Evolutionary conservation across 1,284 basidiomycete genomes (phyloP).

Genomic region (Cryptococcus wingfieldii): DNA sequence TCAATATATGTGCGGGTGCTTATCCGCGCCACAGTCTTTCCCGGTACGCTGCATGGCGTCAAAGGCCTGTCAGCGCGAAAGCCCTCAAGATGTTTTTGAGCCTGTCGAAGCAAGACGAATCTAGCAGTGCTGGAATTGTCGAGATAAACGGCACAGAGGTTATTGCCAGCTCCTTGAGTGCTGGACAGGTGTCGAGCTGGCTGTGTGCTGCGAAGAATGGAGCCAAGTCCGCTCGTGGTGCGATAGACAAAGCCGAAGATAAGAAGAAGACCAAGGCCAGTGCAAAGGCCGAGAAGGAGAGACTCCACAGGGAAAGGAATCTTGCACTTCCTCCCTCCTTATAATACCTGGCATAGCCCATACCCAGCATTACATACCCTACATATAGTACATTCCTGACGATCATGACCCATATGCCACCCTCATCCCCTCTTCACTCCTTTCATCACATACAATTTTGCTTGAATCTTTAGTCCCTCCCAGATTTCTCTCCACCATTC

Average conservation of each 20-base stretch:
- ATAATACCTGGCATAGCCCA: neutral
- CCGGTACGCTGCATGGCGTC: conserved; percentile 70
- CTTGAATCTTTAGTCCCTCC: conserved; percentile 38
- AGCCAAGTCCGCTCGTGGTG: conserved; percentile 23
- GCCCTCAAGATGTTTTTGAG: conserved; percentile 65
- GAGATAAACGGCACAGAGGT: conserved; percentile 18
- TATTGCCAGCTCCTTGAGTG: conserved; percentile 16
- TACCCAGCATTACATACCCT: neutral
- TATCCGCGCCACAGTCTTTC: conserved; percentile 53
- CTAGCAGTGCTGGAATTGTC: conserved; percentile 5
- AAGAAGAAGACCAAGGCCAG: conserved; percentile 3
- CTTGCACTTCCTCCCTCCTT: conserved; percentile 12
- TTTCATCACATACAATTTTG: conserved; percentile 25
- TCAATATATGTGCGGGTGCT: neutral
- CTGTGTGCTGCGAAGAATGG: conserved; percentile 35
- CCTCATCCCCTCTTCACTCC: conserved; percentile 12
- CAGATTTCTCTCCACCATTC: conserved; percentile 46
- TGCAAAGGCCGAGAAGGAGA: conserved; percentile 16
- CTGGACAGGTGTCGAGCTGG: conserved; percentile 29
- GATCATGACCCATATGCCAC: neutral
- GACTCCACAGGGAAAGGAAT: conserved; percentile 9
- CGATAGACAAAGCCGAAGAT: conserved; percentile 10
- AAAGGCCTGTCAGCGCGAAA: conserved; percentile 58
- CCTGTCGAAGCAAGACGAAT: conserved; percentile 44
- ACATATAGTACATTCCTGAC: neutral